Percentiles rank a stretch among this genome's conserved stretches.
Evolutionary conservation across 2,329 filamentous ascomycete genomes (phyloP).

Genomic region (Metarhizium album): DNA sequence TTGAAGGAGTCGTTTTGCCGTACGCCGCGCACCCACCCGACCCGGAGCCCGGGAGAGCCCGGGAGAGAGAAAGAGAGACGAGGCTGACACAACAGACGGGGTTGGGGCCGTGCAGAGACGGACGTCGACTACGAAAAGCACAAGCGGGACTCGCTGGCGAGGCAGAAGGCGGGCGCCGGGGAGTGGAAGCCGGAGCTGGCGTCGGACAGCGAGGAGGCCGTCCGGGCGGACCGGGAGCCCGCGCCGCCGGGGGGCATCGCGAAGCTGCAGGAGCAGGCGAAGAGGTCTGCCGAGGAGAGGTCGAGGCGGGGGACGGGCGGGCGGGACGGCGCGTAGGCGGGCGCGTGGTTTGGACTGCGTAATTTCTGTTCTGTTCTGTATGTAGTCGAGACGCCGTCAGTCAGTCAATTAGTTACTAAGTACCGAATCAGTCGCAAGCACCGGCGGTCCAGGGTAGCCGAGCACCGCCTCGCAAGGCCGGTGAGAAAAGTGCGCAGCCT

Average conservation of each 20-base stretch:
- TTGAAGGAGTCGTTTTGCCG: constrained; percentile 28
- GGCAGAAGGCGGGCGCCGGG: constrained; percentile 58
- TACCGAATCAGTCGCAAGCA: no score
- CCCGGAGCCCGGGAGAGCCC: no score
- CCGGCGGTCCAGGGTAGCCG: no score
- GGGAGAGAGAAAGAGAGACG: no score
- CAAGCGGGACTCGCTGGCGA: constrained; percentile 50
- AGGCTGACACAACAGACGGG: no score
- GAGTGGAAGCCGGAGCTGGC: constrained; percentile 73
- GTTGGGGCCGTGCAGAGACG: constrained; percentile 19
- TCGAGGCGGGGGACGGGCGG: constrained; percentile 37
- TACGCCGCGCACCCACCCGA: no score
- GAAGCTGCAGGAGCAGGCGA: constrained; percentile 48
- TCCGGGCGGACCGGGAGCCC: constrained; percentile 52
- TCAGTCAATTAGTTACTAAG: no score
- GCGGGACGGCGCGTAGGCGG: constrained; percentile 28
- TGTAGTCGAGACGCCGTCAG: no score
- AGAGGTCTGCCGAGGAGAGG: constrained; percentile 36
- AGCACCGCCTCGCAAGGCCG: no score
- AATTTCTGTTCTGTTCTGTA: no score
- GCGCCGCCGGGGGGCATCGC: constrained; percentile 26
- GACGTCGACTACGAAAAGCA: constrained; percentile 41
- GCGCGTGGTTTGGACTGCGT: not conserved
- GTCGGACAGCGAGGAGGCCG: constrained; percentile 66
- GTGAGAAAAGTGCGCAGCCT: no score